Base-by-base conservation (phyloP, 352 stramenopile genomes). In the Phytophthora pisi region DNA sequence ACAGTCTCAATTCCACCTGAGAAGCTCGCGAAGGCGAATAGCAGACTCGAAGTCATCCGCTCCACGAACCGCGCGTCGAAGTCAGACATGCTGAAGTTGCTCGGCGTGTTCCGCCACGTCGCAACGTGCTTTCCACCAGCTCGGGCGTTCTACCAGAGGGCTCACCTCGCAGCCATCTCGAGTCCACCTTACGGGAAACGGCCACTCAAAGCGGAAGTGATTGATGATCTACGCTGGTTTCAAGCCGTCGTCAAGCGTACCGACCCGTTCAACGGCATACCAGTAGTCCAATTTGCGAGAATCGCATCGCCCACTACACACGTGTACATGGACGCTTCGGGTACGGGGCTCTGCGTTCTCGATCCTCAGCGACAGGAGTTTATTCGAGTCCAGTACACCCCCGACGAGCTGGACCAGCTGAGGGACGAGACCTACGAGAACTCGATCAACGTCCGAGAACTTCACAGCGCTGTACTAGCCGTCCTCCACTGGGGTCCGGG, bases 271-370 rank as follows among this genome's bases (percentile, higher is more conserved):
- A 68, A 70, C 18, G 3, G 16, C 0, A 65, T 75, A 20, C 46
- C 61, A 15, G 43, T 74, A 2, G 50, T 16, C 0, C 61, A 67
- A 16, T 51, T 71, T 26, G 45, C 57, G 1, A 1, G 13, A 1
- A n/a, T 23, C 3, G 5, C 46, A 2, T 7, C 5, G 0, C 54
- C 70, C 0, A 45, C 15, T 16, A 23, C 72, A 0, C 62, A 78
- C 24, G 16, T 78, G 0, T 66, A 57, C 31, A 74, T 71, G 66
- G 61, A 68, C n/a, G 66, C 70, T 0, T 69, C 49, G 0, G 45
- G 52, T n/a, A 24, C n/a, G 0, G 70, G 70, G 1, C 11, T 78
- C 5, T 72, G 66, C 24, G 43, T 49, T 11, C 43, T 74, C 2
- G 50, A 72, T 3, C 61, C 66, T 0, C 30, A 40, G 3, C 28